A percentile compares a stretch with the other conserved stretches of the same genome.
These are phyloP conservation scores for Aaosphaeria arxii DNA, from an alignment of 2,329 filamentous ascomycete genomes.

Conservation along the genomic window DNA sequence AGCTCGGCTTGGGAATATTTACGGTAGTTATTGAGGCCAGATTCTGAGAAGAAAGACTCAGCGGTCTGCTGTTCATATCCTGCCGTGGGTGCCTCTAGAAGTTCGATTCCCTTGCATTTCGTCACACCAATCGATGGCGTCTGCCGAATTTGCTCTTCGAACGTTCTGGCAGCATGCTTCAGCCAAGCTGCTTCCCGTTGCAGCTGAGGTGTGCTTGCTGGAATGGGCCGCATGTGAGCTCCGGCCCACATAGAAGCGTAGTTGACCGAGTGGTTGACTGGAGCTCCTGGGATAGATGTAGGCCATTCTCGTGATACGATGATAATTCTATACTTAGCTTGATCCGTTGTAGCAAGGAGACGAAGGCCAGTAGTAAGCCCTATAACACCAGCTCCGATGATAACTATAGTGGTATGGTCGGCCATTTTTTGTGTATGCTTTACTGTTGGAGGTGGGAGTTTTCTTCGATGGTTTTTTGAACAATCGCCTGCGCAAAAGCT, in stretches of 20 bases:
- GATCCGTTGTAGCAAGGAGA: not conserved
- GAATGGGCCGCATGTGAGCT: not conserved
- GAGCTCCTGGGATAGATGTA: not conserved
- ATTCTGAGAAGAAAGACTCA: too few relatives aligned
- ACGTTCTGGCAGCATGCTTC: not conserved
- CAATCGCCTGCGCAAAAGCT: too few relatives aligned
- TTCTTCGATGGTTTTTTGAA: too few relatives aligned
- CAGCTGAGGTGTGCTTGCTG: not conserved
- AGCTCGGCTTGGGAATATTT: not conserved
- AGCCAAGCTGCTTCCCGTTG: not conserved
- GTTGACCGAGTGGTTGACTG: not conserved
- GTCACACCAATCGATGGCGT: not conserved
- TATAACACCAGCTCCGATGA: not conserved
- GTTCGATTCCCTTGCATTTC: not conserved
- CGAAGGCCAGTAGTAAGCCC: not conserved
- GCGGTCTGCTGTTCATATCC: too few relatives aligned
- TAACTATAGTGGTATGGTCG: not conserved
- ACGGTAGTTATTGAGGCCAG: too few relatives aligned
- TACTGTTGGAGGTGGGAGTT: too few relatives aligned
- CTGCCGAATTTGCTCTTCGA: not conserved
- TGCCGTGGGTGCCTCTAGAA: too few relatives aligned
- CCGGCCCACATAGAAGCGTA: not conserved
- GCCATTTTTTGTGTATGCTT: not conserved
- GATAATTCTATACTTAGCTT: not conserved
- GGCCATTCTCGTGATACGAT: not conserved